These are phyloP conservation scores for Tylopilus cervinicoccineus DNA, from an alignment of 768 basidiomycete genomes.

Conservation along the genomic window DNA sequence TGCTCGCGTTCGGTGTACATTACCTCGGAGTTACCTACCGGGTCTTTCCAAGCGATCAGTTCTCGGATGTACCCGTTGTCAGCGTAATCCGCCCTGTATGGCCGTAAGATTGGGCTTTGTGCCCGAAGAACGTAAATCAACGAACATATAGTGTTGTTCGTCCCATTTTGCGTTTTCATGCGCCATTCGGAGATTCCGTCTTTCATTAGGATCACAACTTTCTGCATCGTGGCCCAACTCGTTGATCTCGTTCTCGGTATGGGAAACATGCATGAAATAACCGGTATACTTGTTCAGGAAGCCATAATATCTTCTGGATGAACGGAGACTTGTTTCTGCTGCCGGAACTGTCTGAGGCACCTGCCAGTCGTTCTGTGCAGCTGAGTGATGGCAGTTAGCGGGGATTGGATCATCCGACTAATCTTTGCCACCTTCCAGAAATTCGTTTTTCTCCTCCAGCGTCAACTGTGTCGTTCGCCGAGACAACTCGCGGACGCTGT, in stretches of 20 bases:
- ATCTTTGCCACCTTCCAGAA: conserved; percentile 47
- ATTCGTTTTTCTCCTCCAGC: conserved; percentile 50
- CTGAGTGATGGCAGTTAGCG: conserved; percentile 37
- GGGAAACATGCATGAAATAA: conserved; percentile 68
- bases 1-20: conserved; percentile 74
- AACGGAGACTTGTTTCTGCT: conserved; percentile 33
- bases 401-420: not conserved
- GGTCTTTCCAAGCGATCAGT: conserved; percentile 63
- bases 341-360: conserved; percentile 59
- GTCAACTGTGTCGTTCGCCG: conserved; percentile 42
- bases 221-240: conserved; percentile 72
- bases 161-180: conserved; percentile 81
- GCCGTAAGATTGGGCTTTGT: conserved; percentile 2
- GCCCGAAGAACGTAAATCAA: conserved; percentile 17
- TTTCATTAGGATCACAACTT: conserved; percentile 44
- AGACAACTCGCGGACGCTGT: conserved; percentile 40
- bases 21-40: conserved; percentile 39
- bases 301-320: conserved; percentile 57
- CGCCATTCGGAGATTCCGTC: conserved; percentile 47
- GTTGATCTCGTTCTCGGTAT: conserved; percentile 79
- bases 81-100: conserved; percentile 70
- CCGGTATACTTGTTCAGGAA: conserved; percentile 73
- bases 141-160: conserved; percentile 79
- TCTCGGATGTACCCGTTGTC: conserved; percentile 76
- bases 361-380: conserved; percentile 77